Percentiles rank a stretch among this genome's conserved stretches.
These are phyloP conservation scores for Bruguiera parviflora DNA, from an alignment of 345 rosid species.

Conservation along the genomic window DNA sequence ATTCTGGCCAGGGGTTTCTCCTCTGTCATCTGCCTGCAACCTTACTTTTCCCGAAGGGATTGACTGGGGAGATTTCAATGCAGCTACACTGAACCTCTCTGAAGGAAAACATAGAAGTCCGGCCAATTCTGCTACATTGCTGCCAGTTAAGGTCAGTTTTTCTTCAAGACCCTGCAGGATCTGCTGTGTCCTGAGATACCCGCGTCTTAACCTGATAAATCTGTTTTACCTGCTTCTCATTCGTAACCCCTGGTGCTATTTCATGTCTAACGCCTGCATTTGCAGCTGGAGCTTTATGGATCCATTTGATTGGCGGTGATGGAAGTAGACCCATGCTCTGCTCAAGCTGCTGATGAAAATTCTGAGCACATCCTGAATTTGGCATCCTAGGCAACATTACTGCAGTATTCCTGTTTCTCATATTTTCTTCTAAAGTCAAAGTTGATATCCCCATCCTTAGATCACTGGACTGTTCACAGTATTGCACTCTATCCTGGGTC, in stretches of 20 bases:
- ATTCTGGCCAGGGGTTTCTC: background rate
- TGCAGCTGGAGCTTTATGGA: constrained; percentile 29
- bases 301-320: constrained; percentile 68
- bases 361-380: constrained; percentile 28
- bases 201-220: constrained; percentile 54
- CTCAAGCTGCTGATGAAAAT: constrained; percentile 31
- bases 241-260: constrained; percentile 30
- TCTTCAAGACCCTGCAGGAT: constrained; percentile 5
- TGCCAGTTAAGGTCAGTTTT: constrained; percentile 16
- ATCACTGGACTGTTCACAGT: constrained; percentile 46
- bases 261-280: constrained; percentile 39
- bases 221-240: constrained; percentile 52
- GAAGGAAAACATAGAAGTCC: background rate
- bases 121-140: constrained; percentile 3
- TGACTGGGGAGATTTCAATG: background rate
- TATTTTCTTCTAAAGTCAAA: constrained; percentile 50
- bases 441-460: constrained; percentile 48
- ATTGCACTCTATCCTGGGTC: constrained; percentile 40
- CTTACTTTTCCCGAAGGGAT: background rate
- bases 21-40: background rate
- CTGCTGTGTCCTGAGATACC: constrained; percentile 26
- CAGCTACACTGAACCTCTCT: background rate
- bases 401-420: constrained; percentile 29
- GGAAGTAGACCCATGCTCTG: constrained; percentile 46
- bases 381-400: constrained; percentile 24